These are phyloP conservation scores for Boletellus ananiceps DNA, from an alignment of 768 basidiomycete genomes.

Conservation along the genomic window DNA sequence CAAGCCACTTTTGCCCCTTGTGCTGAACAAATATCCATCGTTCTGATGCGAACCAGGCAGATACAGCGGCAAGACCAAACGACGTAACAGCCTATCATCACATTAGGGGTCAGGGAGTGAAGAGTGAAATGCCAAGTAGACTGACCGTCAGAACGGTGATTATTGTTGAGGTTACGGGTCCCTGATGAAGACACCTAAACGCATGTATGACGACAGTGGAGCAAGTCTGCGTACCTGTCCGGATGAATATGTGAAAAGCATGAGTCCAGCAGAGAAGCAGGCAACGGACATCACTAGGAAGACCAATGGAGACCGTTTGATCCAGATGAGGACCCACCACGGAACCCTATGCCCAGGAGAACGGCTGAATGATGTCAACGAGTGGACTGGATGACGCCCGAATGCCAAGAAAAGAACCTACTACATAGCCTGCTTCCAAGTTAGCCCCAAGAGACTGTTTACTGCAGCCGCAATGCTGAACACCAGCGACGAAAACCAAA, in stretches of 20 bases:
- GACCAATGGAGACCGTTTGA: conserved; percentile 77
- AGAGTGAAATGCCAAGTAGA: not conserved
- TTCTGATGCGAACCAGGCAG: conserved; percentile 50
- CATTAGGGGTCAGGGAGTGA: conserved; percentile 4
- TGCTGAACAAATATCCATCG: conserved; percentile 46
- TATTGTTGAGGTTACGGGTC: conserved; percentile 56
- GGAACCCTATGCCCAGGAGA: conserved; percentile 53
- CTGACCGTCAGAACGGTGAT: conserved; percentile 67
- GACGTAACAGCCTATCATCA: conserved; percentile 33
- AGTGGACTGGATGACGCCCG: conserved; percentile 5
- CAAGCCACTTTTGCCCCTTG: conserved; percentile 49
- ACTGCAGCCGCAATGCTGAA: conserved; percentile 54
- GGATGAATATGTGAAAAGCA: conserved; percentile 74
- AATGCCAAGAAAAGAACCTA: conserved; percentile 28
- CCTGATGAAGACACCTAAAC: conserved; percentile 36
- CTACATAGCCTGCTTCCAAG: conserved; percentile 58
- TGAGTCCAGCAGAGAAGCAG: conserved; percentile 75
- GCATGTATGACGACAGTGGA: conserved; percentile 20
- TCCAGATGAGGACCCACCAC: conserved; percentile 72
- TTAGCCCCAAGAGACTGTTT: conserved; percentile 48
- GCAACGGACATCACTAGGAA: conserved; percentile 82
- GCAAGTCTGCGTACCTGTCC: conserved; percentile 45
- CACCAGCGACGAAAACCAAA: conserved; percentile 53
- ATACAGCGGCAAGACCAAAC: conserved; percentile 46
- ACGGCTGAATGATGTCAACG: conserved; percentile 35